Evolutionary conservation across 305 asterid genomes (phyloP).

Genomic region (Fraxinus xanthoxyloides): DNA sequence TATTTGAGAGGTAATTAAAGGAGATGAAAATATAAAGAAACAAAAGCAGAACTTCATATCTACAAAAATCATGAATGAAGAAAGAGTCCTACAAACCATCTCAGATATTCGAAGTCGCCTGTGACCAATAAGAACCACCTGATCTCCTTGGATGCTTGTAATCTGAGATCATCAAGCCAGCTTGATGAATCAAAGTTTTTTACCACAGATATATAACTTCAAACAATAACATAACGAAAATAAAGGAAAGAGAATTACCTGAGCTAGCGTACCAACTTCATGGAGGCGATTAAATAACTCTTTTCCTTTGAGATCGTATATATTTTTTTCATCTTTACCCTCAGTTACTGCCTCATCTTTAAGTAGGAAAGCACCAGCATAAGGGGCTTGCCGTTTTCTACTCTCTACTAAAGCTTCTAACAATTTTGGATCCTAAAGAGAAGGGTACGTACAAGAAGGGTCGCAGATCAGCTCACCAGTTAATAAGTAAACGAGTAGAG

Average conservation of each 20-base stretch:
- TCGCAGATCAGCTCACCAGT: conserved; percentile 10
- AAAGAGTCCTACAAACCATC: conserved; percentile 55
- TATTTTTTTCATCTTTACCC: conserved; percentile 66
- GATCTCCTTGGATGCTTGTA: conserved; percentile 90
- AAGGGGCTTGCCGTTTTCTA: conserved; percentile 93
- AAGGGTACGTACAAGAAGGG: conserved; percentile 14
- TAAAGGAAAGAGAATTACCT: conserved; percentile 47
- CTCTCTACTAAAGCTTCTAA: conserved; percentile 88
- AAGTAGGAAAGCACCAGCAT: conserved; percentile 93
- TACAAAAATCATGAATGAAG: not conserved
- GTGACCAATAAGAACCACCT: conserved; percentile 92
- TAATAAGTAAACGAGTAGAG: conserved; percentile 1
- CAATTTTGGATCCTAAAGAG: conserved; percentile 84
- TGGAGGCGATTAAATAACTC: conserved; percentile 81
- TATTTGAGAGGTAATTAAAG: not conserved
- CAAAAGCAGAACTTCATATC: not conserved
- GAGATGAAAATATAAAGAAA: not conserved
- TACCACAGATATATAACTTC: conserved; percentile 4
- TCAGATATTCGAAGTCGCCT: conserved; percentile 88
- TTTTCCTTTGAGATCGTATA: conserved; percentile 80
- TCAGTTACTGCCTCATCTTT: conserved; percentile 82
- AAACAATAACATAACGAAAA: conserved; percentile 23
- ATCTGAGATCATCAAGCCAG: conserved; percentile 57
- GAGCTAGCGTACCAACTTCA: conserved; percentile 93
- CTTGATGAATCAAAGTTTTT: conserved; percentile 30